phyloP scores from a whole-genome alignment of 805 yeast genomes.

The Metschnikowia borealis region DNA sequence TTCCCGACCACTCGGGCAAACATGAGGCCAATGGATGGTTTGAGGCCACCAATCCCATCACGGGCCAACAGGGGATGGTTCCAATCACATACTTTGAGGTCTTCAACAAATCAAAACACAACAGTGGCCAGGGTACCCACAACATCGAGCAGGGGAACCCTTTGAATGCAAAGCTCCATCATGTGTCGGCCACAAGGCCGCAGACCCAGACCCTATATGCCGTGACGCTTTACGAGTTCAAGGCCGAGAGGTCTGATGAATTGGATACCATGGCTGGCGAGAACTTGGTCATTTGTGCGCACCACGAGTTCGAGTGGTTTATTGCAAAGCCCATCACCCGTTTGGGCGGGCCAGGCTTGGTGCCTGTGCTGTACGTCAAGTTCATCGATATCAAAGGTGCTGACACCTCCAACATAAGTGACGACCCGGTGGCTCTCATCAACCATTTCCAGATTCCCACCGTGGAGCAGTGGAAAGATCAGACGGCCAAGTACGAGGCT shows the following conservation, averaged over 20 bases:
- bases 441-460: conserved; percentile 72
- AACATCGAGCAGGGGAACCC: conserved; percentile 17
- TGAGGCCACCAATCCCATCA: conserved; percentile 83
- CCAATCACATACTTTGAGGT: conserved; percentile 82
- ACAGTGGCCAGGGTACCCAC: conserved; percentile 19
- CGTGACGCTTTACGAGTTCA: conserved; percentile 78
- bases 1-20: conserved; percentile 22
- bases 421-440: conserved; percentile 51
- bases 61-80: conserved; percentile 76
- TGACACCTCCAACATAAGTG: conserved; percentile 32
- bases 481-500: conserved; percentile 89
- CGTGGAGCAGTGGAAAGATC: conserved; percentile 92
- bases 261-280: conserved; percentile 82
- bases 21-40: conserved; percentile 60
- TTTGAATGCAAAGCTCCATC: conserved; percentile 19
- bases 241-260: conserved; percentile 82
- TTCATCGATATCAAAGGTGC: conserved; percentile 66
- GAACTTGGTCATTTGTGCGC: conserved; percentile 89
- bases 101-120: conserved; percentile 52
- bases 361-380: conserved; percentile 87
- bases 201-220: conserved; percentile 65
- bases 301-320: conserved; percentile 95
- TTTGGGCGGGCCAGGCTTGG: conserved; percentile 94
- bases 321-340: conserved; percentile 95
- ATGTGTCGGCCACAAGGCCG: conserved; percentile 15